Percentiles rank a stretch among this genome's conserved stretches.
Evolutionary conservation across 306 rosid genomes (phyloP).

Genomic region (Datisca glomerata): DNA sequence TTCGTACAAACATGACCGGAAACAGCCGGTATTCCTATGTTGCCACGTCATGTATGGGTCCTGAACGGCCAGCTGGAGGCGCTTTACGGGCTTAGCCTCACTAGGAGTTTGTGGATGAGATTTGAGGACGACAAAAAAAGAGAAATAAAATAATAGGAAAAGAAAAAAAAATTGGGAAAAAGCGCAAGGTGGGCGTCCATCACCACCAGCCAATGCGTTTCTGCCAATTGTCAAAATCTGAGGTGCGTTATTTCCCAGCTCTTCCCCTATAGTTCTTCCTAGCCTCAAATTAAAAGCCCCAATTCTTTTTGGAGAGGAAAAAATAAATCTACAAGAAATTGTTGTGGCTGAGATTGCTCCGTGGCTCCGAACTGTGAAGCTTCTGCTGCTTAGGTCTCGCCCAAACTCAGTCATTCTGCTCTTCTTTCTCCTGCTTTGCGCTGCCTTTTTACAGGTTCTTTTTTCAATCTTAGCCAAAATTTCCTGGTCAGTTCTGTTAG

Average conservation of each 20-base stretch:
- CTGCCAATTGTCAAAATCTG: slow-evolving; percentile 33
- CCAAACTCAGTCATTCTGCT: neutral
- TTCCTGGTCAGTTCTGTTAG: neutral
- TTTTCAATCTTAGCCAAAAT: neutral
- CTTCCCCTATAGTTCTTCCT: slow-evolving; percentile 6
- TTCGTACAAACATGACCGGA: slow-evolving; percentile 14
- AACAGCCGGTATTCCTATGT: neutral
- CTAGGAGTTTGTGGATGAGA: slow-evolving; percentile 70
- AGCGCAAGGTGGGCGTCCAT: slow-evolving; percentile 31
- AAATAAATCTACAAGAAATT: slow-evolving; percentile 32
- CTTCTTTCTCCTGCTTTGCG: neutral
- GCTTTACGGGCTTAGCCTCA: slow-evolving; percentile 35
- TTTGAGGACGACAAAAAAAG: slow-evolving; percentile 3
- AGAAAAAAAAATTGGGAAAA: slow-evolving; percentile 17
- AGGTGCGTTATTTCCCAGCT: slow-evolving; percentile 1
- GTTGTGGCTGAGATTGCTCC: slow-evolving; percentile 86
- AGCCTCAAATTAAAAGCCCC: slow-evolving; percentile 34
- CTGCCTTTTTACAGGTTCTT: neutral
- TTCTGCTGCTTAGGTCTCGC: slow-evolving; percentile 17
- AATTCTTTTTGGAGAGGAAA: neutral
- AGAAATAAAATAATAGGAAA: slow-evolving; percentile 5
- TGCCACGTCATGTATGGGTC: slow-evolving; percentile 30
- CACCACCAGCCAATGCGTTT: slow-evolving; percentile 19
- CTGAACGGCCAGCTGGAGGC: slow-evolving; percentile 41
- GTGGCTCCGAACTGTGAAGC: slow-evolving; percentile 9